phyloP scores from a whole-genome alignment of 768 basidiomycete species.

The Amanita phalloides region DNA sequence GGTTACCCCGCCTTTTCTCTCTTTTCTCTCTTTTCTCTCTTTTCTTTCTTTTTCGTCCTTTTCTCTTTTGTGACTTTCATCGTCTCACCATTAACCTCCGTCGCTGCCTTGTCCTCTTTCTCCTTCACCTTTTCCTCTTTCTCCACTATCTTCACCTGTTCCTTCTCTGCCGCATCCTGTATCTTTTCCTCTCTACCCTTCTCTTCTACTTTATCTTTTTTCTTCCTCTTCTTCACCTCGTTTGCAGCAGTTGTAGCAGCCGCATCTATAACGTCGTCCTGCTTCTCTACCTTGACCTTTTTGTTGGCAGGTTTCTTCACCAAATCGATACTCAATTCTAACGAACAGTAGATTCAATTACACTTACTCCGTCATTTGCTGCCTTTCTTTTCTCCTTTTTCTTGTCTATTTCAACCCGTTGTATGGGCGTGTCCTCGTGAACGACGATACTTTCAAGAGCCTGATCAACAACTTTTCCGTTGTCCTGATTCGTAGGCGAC shows the following conservation, averaged over 20 bases:
- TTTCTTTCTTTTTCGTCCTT: constrained; percentile 15
- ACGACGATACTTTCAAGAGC: constrained; percentile 5
- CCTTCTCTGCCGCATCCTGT: too few species aligned
- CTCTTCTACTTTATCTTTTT: not conserved
- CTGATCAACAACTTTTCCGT: constrained; percentile 13
- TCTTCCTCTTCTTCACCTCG: constrained; percentile 8
- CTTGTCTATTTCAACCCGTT: constrained; percentile 8
- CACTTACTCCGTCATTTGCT: constrained; percentile 7
- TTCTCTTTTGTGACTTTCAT: constrained; percentile 10
- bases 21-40: constrained; percentile 10
- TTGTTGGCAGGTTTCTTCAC: constrained; percentile 5
- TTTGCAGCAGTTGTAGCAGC: constrained; percentile 12
- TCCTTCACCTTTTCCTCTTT: constrained; percentile 5
- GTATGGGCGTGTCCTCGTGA: constrained; percentile 3
- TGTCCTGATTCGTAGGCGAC: constrained; percentile 18
- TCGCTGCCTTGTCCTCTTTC: constrained; percentile 1
- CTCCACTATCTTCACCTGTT: not conserved
- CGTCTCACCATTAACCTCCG: too few species aligned
- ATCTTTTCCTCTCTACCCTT: too few species aligned
- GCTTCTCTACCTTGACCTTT: constrained; percentile 13
- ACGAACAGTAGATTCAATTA: not conserved
- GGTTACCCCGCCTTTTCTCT: constrained; percentile 6
- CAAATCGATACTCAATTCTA: not conserved
- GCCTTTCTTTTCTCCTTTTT: constrained; percentile 13
- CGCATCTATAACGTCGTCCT: constrained; percentile 3